Evolutionary conservation across 192 early-diverging fungal genomes (phyloP).

Genomic region (Cetraspora pellucida): DNA sequence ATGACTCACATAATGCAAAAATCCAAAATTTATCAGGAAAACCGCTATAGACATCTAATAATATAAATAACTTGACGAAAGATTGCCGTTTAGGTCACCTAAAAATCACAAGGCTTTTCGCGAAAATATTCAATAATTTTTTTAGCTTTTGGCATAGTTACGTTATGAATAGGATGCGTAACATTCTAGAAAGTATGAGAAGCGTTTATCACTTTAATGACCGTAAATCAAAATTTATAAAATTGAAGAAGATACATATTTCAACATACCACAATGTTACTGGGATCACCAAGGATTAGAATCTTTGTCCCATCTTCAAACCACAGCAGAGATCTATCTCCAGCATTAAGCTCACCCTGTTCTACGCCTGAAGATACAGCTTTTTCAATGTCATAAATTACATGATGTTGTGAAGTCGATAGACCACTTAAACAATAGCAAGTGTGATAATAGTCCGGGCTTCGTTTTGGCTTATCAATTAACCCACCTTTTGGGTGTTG

Average conservation of each 20-base stretch:
- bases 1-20: no score
- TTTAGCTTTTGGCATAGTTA: slow-evolving; percentile 53
- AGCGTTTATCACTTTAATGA: not conserved
- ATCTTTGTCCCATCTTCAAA: slow-evolving; percentile 33
- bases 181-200: slow-evolving; percentile 42
- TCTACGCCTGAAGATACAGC: not conserved
- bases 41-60: no score
- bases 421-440: slow-evolving; percentile 90
- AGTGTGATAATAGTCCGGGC: slow-evolving; percentile 91
- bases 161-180: slow-evolving; percentile 78
- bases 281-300: slow-evolving; percentile 49
- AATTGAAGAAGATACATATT: not conserved
- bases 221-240: not conserved
- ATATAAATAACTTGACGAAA: no score
- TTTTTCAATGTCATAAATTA: slow-evolving; percentile 43
- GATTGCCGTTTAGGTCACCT: no score
- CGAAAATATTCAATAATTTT: slow-evolving; percentile 54
- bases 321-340: slow-evolving; percentile 50
- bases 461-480: slow-evolving; percentile 87
- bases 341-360: slow-evolving; percentile 33
- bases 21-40: no score
- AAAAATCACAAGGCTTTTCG: not conserved
- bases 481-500: slow-evolving; percentile 81
- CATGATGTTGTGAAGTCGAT: slow-evolving; percentile 79
- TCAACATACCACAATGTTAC: slow-evolving; percentile 54